Conservation (phyloP, 179 eudicot species). For the Carnegiea gigantea region DNA sequence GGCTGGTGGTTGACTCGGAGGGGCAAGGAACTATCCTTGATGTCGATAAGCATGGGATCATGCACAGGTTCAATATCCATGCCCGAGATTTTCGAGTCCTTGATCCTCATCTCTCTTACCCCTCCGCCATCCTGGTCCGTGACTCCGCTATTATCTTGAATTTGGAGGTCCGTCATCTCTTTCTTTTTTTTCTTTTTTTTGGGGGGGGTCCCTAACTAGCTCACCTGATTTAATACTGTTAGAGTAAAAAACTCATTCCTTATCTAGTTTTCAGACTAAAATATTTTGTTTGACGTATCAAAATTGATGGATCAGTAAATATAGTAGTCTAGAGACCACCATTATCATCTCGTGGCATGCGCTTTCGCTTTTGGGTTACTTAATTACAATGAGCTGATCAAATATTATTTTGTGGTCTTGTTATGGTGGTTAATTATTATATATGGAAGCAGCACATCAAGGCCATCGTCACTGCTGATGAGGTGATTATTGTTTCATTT, state of each 20-base stretch:
- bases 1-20: constrained; percentile 3
- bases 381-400: too few species aligned
- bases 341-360: too few species aligned
- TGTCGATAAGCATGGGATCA: constrained; percentile 22
- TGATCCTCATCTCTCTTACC: constrained; percentile 32
- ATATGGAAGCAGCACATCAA: constrained; percentile 62
- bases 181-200: background rate
- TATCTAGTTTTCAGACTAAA: too few species aligned
- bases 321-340: too few species aligned
- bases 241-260: too few species aligned
- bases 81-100: constrained; percentile 31
- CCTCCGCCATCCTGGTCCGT: constrained; percentile 30
- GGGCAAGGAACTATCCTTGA: background rate
- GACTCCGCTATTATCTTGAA: constrained; percentile 32
- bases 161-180: constrained; percentile 18
- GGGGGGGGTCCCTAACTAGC: too few species aligned
- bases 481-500: constrained; percentile 34
- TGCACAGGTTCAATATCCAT: constrained; percentile 27
- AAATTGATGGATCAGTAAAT: too few species aligned
- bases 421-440: background rate
- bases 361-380: too few species aligned
- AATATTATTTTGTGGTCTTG: too few species aligned
- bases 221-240: background rate
- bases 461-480: constrained; percentile 75
- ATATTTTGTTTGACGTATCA: too few species aligned